These are phyloP conservation scores for Dillenia suffruticosa DNA, from an alignment of 164 flowering plant genomes.

Conservation along the genomic window DNA sequence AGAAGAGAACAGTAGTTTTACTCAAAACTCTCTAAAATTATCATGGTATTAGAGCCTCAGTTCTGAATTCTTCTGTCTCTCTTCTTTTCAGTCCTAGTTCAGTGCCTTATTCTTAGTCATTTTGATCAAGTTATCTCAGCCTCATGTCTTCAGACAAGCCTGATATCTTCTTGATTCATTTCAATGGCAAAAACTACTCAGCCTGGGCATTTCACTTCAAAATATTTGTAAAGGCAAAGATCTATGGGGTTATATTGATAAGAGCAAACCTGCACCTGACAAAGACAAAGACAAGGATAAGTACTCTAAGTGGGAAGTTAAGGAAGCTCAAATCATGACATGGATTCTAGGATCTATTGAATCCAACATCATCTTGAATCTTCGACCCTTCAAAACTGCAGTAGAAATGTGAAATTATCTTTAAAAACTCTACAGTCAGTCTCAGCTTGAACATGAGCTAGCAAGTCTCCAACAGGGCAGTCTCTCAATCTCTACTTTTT, in stretches of 20 bases:
- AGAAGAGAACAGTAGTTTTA: background rate
- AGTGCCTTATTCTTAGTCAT: background rate
- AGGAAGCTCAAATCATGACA: slow-evolving; percentile 1
- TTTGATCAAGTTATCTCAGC: background rate
- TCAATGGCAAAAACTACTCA: background rate
- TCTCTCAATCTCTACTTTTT: background rate
- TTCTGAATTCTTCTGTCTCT: background rate
- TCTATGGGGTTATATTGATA: background rate
- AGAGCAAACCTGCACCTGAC: background rate
- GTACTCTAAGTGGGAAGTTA: background rate
- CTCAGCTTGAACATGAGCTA: background rate
- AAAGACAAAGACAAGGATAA: background rate
- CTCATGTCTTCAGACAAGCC: no score
- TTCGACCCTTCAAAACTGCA: background rate
- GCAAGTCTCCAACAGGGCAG: background rate
- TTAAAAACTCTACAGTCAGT: background rate
- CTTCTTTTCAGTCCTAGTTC: background rate
- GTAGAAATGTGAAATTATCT: background rate
- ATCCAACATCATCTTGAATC: background rate
- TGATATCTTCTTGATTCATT: background rate
- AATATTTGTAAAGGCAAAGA: background rate
- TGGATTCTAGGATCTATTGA: background rate
- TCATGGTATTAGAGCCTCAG: background rate
- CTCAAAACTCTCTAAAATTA: background rate
- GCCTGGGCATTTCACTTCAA: slow-evolving; percentile 2